These are phyloP conservation scores for Pyrenophora teres DNA, from an alignment of 2,329 filamentous ascomycete species.

Conservation along the genomic window DNA sequence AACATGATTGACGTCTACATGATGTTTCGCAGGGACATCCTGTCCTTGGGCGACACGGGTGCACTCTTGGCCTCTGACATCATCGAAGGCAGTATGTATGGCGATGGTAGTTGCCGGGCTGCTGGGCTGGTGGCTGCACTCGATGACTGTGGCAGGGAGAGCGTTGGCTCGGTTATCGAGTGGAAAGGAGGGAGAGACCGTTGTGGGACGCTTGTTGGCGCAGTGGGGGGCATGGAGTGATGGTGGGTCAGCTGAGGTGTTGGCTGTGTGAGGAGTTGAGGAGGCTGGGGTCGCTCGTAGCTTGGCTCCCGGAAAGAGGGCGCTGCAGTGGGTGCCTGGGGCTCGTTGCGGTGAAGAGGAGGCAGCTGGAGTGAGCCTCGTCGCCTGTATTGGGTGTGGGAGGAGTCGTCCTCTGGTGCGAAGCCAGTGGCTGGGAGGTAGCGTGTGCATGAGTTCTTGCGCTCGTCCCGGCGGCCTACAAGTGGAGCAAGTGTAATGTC, in stretches of 20 bases:
- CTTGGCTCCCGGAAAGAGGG: slow-evolving; percentile 32
- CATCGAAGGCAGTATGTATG: slow-evolving; percentile 29
- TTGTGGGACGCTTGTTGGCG: slow-evolving; percentile 30
- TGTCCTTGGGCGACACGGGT: slow-evolving; percentile 41
- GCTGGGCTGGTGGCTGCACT: slow-evolving; percentile 33
- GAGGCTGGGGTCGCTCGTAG: slow-evolving; percentile 34
- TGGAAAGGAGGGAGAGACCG: slow-evolving; percentile 40
- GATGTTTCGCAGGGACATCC: slow-evolving; percentile 44
- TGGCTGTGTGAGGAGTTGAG: slow-evolving; percentile 41
- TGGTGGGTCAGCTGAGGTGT: slow-evolving; percentile 38
- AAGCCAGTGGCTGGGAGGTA: slow-evolving; percentile 47
- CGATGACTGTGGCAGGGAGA: slow-evolving; percentile 30
- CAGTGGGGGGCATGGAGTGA: slow-evolving; percentile 38
- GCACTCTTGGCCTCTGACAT: slow-evolving; percentile 34
- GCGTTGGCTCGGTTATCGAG: slow-evolving; percentile 39
- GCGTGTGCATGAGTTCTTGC: slow-evolving; percentile 44
- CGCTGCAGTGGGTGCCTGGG: slow-evolving; percentile 10
- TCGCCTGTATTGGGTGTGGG: slow-evolving; percentile 34
- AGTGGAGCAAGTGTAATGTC: slow-evolving; percentile 49
- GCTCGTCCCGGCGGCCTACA: slow-evolving; percentile 44
- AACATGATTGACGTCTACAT: slow-evolving; percentile 36
- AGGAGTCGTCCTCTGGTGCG: slow-evolving; percentile 43
- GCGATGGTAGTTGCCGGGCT: slow-evolving; percentile 39
- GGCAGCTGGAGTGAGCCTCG: slow-evolving; percentile 43
- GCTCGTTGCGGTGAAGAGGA: slow-evolving; percentile 33